Evolutionary conservation across 306 rosid species (phyloP).

Genomic region (Cucumis melo): DNA sequence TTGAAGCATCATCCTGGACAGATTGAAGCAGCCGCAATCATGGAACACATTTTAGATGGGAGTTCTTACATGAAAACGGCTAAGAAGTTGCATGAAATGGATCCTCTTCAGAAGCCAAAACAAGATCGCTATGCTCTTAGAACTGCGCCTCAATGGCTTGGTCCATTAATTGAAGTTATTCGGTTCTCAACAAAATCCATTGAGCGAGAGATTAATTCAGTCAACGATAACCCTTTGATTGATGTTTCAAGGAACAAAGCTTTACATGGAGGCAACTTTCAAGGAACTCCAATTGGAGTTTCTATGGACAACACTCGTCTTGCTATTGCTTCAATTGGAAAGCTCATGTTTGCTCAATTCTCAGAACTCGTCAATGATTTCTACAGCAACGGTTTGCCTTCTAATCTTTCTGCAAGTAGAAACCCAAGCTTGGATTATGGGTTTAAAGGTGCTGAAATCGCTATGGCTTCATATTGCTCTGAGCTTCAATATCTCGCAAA

Average conservation of each 20-base stretch:
- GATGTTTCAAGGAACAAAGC: conserved; percentile 89
- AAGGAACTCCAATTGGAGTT: conserved; percentile 87
- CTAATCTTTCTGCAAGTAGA: conserved; percentile 55
- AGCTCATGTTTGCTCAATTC: conserved; percentile 84
- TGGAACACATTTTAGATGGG: conserved; percentile 86
- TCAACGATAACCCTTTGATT: conserved; percentile 78
- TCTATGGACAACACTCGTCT: conserved; percentile 91
- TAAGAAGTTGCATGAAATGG: conserved; percentile 50
- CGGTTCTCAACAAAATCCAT: conserved; percentile 66
- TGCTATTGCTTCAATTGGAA: conserved; percentile 55
- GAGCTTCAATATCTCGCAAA: conserved; percentile 72
- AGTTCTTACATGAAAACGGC: conserved; percentile 62
- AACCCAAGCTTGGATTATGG: conserved; percentile 88
- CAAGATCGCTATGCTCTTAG: conserved; percentile 79
- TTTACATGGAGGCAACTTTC: conserved; percentile 84
- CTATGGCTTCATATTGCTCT: conserved; percentile 80
- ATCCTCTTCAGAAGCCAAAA: conserved; percentile 75
- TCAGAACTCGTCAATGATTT: conserved; percentile 81
- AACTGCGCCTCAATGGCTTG: conserved; percentile 93
- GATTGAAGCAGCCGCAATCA: conserved; percentile 85
- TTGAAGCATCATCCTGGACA: conserved; percentile 86
- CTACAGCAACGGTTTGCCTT: conserved; percentile 76
- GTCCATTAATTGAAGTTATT: conserved; percentile 74
- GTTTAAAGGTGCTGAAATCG: conserved; percentile 79
- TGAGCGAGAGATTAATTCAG: conserved; percentile 81